Percentiles rank a stretch among this genome's conserved stretches.
phyloP scores from a whole-genome alignment of 331 rosid genomes.

The Quercus lobata region DNA sequence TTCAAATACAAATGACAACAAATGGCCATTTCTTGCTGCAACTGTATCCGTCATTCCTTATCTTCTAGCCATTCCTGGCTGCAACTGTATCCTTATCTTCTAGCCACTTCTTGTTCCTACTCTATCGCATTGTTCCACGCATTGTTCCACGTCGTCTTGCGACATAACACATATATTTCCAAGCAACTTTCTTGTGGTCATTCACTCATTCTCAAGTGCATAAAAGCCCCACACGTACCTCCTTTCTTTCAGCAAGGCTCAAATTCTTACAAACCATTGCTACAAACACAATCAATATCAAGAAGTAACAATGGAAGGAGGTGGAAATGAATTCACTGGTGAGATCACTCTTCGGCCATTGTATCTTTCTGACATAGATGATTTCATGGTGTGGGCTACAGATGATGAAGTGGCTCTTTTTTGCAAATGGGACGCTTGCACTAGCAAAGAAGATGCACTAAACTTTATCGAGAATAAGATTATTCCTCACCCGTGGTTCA shows the following conservation, averaged over 20 bases:
- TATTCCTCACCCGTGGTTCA: conserved; percentile 39
- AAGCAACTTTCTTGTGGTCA: not conserved
- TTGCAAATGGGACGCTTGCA: conserved; percentile 59
- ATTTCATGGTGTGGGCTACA: conserved; percentile 54
- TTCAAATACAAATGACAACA: no score
- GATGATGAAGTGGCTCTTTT: conserved; percentile 46
- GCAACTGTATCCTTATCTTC: no score
- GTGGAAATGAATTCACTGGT: conserved; percentile 3
- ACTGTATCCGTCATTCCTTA: no score
- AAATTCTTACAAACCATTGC: not conserved
- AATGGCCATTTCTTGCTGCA: no score
- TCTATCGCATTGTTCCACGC: no score
- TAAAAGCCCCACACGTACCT: not conserved
- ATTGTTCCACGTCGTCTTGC: no score
- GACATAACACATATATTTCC: not conserved
- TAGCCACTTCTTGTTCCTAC: no score
- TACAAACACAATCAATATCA: not conserved
- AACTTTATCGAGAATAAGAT: conserved; percentile 31
- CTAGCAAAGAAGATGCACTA: conserved; percentile 40
- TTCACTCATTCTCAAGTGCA: not conserved
- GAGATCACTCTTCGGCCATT: conserved; percentile 47
- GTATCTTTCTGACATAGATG: conserved; percentile 47
- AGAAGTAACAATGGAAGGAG: conserved; percentile 18
- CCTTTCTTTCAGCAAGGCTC: not conserved
- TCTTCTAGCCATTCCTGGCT: no score